Percentiles rank a stretch among this genome's conserved stretches.
These are phyloP conservation scores for Calonectria hawksworthii DNA, from an alignment of 2,329 filamentous ascomycete species.

Conservation along the genomic window DNA sequence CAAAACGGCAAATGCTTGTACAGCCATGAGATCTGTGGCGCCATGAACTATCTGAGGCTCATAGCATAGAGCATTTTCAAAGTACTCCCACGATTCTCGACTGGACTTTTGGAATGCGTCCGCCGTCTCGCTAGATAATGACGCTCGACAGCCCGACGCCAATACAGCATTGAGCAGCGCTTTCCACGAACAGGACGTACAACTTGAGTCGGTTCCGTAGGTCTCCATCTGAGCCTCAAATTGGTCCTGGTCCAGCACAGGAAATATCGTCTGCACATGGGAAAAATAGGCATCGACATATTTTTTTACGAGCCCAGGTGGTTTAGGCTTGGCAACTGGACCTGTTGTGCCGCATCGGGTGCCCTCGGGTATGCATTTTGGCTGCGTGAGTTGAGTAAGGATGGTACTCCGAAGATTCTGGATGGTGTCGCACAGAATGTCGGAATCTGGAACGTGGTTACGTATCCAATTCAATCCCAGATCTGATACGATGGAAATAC, in stretches of 20 bases:
- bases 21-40: conserved; percentile 7
- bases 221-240: neutral
- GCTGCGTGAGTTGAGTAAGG: neutral
- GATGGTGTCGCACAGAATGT: neutral
- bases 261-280: neutral
- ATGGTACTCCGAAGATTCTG: conserved; percentile 1
- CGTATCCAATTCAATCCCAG: conserved; percentile 17
- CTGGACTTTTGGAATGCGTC: conserved; percentile 12
- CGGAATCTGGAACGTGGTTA: neutral
- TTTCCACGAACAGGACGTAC: neutral
- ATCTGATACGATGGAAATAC: conserved; percentile 14
- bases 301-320: neutral
- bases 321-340: neutral
- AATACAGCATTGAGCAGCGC: conserved; percentile 14
- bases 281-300: conserved; percentile 10
- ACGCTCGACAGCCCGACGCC: conserved; percentile 16
- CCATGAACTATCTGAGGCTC: conserved; percentile 4
- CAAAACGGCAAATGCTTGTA: conserved; percentile 17
- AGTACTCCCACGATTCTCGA: conserved; percentile 8
- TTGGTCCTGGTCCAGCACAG: neutral
- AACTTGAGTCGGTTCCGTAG: neutral
- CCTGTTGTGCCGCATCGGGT: neutral
- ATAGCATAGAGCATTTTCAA: neutral
- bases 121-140: conserved; percentile 11
- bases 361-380: neutral